phyloP scores from a whole-genome alignment of 306 rosid species.

The Astragalus membranaceus region DNA sequence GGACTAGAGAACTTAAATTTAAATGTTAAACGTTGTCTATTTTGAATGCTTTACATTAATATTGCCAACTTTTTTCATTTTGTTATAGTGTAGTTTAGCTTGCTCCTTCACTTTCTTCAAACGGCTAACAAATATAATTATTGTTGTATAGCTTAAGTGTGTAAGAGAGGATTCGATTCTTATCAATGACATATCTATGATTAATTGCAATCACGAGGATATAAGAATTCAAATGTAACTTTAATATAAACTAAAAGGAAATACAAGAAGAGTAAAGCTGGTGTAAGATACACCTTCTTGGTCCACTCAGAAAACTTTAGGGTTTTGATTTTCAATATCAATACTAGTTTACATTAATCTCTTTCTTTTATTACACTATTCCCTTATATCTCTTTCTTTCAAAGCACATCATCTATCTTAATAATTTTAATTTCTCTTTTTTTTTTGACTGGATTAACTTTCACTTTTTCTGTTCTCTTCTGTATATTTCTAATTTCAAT shows the following conservation, averaged over 20 bases:
- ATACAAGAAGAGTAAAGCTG: constrained; percentile 9
- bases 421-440: too few relatives aligned
- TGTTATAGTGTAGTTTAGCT: neutral
- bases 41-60: constrained; percentile 12
- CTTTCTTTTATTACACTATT: neutral
- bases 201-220: neutral
- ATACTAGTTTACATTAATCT: neutral
- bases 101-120: neutral
- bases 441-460: neutral
- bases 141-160: neutral
- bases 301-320: constrained; percentile 28
- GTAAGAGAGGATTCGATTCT: neutral
- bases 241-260: neutral
- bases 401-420: too few relatives aligned
- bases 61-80: constrained; percentile 12
- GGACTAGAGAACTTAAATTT: constrained; percentile 26
- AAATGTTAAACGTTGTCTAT: constrained; percentile 14
- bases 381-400: too few relatives aligned
- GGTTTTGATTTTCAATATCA: neutral
- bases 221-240: neutral
- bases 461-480: neutral
- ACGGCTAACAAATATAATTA: neutral
- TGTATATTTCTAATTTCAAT: neutral
- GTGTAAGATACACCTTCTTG: constrained; percentile 12
- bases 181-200: neutral